These are phyloP conservation scores for Taxawa tesnikishii DNA, from an alignment of 2,329 filamentous ascomycete species.

Conservation along the genomic window DNA sequence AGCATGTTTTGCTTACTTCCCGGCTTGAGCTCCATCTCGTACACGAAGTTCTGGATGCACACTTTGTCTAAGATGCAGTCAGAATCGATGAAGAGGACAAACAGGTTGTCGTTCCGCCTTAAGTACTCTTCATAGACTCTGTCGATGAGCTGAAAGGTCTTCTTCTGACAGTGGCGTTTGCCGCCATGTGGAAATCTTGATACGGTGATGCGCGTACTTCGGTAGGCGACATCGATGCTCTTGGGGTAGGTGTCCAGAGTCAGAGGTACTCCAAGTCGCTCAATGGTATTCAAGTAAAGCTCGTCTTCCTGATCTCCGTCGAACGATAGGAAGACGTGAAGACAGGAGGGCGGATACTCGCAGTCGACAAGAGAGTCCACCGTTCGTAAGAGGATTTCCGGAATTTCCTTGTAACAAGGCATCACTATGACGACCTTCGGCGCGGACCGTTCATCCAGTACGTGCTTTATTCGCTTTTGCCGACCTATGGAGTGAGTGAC, in stretches of 20 bases:
- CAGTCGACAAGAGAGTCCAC: constrained; percentile 87
- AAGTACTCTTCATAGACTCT: constrained; percentile 82
- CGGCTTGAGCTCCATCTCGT: constrained; percentile 95
- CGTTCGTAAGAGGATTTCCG: constrained; percentile 70
- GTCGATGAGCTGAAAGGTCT: constrained; percentile 86
- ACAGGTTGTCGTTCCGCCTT: constrained; percentile 78
- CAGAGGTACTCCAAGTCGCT: constrained; percentile 69
- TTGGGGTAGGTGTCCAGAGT: constrained; percentile 68
- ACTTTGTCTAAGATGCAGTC: constrained; percentile 87
- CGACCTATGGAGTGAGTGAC: constrained; percentile 78
- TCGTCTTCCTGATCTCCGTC: constrained; percentile 85
- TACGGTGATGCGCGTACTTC: constrained; percentile 71
- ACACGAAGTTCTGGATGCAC: constrained; percentile 95
- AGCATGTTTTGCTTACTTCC: constrained; percentile 87
- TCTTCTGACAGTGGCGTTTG: constrained; percentile 87
- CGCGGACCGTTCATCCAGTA: constrained; percentile 71
- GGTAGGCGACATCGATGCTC: constrained; percentile 83
- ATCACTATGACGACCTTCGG: constrained; percentile 94
- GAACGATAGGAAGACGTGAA: constrained; percentile 92
- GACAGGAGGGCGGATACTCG: constrained; percentile 83
- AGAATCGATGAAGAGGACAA: constrained; percentile 93
- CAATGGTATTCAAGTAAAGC: constrained; percentile 74
- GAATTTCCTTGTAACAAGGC: constrained; percentile 91
- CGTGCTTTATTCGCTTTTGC: constrained; percentile 67
- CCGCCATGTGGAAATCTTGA: constrained; percentile 89